These are phyloP conservation scores for Xylariaceae sp. DNA, from an alignment of 2,329 filamentous ascomycete species.

Conservation along the genomic window DNA sequence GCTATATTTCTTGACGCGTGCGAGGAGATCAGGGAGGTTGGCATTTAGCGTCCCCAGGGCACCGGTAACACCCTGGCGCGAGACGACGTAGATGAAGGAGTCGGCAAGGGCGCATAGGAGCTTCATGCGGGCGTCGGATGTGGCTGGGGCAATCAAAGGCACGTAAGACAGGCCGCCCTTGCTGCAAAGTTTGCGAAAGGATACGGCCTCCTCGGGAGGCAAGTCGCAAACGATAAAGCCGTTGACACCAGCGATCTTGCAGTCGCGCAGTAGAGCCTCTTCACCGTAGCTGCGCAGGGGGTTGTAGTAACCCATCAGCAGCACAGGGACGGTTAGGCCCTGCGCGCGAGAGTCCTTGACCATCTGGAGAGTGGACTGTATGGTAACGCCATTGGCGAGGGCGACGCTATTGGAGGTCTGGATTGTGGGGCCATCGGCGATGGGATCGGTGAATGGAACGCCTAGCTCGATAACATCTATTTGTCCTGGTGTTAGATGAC, in stretches of 20 bases:
- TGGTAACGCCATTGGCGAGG: slow-evolving; percentile 81
- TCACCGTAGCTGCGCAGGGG: slow-evolving; percentile 91
- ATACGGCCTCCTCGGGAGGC: slow-evolving; percentile 89
- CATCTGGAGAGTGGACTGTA: slow-evolving; percentile 73
- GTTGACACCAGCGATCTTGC: slow-evolving; percentile 78
- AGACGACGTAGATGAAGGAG: slow-evolving; percentile 98
- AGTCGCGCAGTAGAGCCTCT: slow-evolving; percentile 78
- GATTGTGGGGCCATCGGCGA: slow-evolving; percentile 95
- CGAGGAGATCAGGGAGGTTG: slow-evolving; percentile 73
- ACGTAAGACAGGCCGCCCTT: slow-evolving; percentile 85
- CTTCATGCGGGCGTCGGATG: slow-evolving; percentile 89
- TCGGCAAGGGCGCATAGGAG: slow-evolving; percentile 94
- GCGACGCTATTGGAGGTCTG: slow-evolving; percentile 92
- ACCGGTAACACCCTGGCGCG: slow-evolving; percentile 92
- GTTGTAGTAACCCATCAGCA: slow-evolving; percentile 99
- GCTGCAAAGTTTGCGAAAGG: slow-evolving; percentile 80
- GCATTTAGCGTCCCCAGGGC: slow-evolving; percentile 77
- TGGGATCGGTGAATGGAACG: slow-evolving; percentile 94
- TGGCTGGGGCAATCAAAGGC: slow-evolving; percentile 91
- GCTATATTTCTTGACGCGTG: slow-evolving; percentile 85
- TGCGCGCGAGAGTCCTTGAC: slow-evolving; percentile 71
- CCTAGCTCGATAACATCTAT: slow-evolving; percentile 94
- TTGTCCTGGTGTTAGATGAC: background rate
- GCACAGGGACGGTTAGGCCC: slow-evolving; percentile 73
- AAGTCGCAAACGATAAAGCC: slow-evolving; percentile 96